Conservation (phyloP, 2,329 filamentous ascomycete genomes). For the Pseudogymnoascus sp. region DNA sequence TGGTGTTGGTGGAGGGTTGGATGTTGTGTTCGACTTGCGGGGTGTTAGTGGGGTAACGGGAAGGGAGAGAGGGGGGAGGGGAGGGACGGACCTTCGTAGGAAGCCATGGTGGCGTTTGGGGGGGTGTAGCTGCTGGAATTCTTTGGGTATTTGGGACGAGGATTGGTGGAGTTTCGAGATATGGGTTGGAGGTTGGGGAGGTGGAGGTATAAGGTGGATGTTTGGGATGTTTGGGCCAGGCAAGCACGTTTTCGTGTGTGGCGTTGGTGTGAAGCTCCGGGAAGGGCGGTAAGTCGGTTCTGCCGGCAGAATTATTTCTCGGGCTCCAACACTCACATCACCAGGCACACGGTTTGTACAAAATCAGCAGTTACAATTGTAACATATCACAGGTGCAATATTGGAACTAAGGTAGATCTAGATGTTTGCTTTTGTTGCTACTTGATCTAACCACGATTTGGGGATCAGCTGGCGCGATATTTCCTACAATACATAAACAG, state of each 20-base stretch:
- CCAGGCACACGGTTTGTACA: neutral
- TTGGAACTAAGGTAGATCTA: neutral
- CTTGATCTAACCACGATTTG: neutral
- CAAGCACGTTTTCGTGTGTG: neutral
- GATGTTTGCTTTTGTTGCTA: neutral
- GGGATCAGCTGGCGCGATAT: neutral
- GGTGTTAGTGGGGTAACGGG: conserved; percentile 11
- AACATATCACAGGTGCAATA: neutral
- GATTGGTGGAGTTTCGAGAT: neutral
- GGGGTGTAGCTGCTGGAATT: neutral
- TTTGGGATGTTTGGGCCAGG: neutral
- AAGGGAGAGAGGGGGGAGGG: neutral
- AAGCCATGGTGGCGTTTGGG: neutral
- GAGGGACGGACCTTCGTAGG: neutral
- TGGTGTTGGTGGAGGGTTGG: conserved; percentile 34
- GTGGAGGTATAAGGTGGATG: neutral
- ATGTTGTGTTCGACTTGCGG: conserved; percentile 57
- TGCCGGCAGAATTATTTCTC: neutral
- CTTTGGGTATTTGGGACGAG: neutral
- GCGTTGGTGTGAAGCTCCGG: neutral
- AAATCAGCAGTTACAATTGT: neutral
- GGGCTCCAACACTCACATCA: neutral
- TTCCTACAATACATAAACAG: neutral
- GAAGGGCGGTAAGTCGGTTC: neutral
- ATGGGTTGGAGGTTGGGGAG: neutral